Evolutionary conservation across 2,329 filamentous ascomycete genomes (phyloP).

Genomic region (Aspergillus carbonarius): DNA sequence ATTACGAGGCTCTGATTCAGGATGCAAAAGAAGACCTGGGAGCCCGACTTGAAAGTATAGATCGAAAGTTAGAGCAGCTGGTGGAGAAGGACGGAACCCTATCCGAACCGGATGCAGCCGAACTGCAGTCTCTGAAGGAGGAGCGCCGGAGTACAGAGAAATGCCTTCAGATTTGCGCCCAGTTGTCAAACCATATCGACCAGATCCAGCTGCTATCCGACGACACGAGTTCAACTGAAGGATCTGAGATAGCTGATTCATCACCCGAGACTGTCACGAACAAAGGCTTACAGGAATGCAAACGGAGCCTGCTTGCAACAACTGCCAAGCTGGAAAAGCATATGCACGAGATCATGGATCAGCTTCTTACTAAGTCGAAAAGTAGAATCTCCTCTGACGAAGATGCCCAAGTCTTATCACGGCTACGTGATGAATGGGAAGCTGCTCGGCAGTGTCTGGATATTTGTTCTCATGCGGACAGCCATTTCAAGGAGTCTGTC

Average conservation of each 20-base stretch:
- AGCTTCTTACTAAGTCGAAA: slow-evolving; percentile 33
- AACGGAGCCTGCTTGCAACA: slow-evolving; percentile 29
- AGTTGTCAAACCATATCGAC: slow-evolving; percentile 30
- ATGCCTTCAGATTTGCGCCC: slow-evolving; percentile 32
- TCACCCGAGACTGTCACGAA: slow-evolving; percentile 31
- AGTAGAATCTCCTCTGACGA: slow-evolving; percentile 26
- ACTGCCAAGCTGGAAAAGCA: slow-evolving; percentile 32
- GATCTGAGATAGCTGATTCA: slow-evolving; percentile 12
- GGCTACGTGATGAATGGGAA: slow-evolving; percentile 40
- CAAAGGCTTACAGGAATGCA: slow-evolving; percentile 38
- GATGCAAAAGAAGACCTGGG: slow-evolving; percentile 27
- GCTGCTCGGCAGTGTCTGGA: slow-evolving; percentile 34
- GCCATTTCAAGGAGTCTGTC: slow-evolving; percentile 27
- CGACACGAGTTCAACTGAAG: slow-evolving; percentile 16
- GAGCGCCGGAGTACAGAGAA: slow-evolving; percentile 31
- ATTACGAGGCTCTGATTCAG: slow-evolving; percentile 27
- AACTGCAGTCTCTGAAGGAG: slow-evolving; percentile 27
- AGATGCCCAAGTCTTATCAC: slow-evolving; percentile 31
- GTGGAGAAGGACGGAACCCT: slow-evolving; percentile 10
- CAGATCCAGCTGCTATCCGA: slow-evolving; percentile 24
- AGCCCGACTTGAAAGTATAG: slow-evolving; percentile 28
- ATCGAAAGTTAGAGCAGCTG: slow-evolving; percentile 27
- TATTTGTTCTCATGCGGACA: slow-evolving; percentile 35
- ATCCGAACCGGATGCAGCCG: slow-evolving; percentile 19
- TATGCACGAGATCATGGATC: slow-evolving; percentile 32